Evolutionary conservation across 176 grass and related monocot species (phyloP).

Genomic region (Aegilops sharonensis): DNA sequence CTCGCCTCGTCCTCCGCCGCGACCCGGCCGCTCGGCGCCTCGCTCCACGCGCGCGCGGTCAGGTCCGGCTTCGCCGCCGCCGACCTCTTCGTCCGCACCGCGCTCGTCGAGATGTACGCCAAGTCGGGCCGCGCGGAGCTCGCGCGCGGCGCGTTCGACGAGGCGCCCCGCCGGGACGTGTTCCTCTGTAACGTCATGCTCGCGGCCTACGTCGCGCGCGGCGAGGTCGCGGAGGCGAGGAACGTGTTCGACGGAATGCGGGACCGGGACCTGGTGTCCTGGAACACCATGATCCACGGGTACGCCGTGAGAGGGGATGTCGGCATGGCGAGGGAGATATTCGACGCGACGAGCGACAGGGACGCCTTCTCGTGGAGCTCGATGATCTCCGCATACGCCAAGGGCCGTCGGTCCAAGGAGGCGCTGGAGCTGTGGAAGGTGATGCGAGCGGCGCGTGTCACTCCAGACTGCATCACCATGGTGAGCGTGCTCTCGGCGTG

Average conservation of each 20-base stretch:
- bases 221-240: constrained; percentile 41
- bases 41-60: constrained; percentile 46
- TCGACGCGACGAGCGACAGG: constrained; percentile 35
- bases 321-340: constrained; percentile 51
- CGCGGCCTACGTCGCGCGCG: constrained; percentile 34
- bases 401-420: constrained; percentile 42
- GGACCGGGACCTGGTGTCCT: constrained; percentile 50
- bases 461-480: constrained; percentile 61
- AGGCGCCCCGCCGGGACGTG: constrained; percentile 47
- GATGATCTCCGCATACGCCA: constrained; percentile 55
- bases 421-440: constrained; percentile 52
- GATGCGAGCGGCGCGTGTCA: constrained; percentile 18
- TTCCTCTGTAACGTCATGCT: constrained; percentile 68
- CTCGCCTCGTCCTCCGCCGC: neutral
- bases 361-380: constrained; percentile 70
- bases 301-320: constrained; percentile 43
- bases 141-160: constrained; percentile 52
- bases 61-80: constrained; percentile 48
- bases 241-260: constrained; percentile 62
- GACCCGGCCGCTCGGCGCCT: neutral
- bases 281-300: constrained; percentile 83
- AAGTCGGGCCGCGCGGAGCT: constrained; percentile 34
- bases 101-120: constrained; percentile 65
- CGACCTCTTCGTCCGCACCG: constrained; percentile 74
- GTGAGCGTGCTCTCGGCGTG: constrained; percentile 56